Conservation (phyloP, 1,284 basidiomycete genomes). For the Hymenochaete sp. region DNA sequence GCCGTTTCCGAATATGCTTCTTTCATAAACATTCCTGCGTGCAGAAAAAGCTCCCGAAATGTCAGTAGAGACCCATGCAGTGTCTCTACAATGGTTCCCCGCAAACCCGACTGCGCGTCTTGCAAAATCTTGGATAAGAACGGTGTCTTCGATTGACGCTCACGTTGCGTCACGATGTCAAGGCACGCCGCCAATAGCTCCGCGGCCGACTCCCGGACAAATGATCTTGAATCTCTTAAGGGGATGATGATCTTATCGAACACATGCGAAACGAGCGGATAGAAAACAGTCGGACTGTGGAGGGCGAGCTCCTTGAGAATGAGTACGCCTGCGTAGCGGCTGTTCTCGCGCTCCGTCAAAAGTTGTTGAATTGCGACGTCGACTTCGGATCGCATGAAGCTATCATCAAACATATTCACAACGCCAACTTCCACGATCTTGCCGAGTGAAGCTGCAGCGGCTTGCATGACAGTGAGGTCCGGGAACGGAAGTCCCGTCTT, state of each 20-base stretch:
- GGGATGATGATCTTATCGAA: constrained; percentile 89
- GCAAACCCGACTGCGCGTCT: constrained; percentile 84
- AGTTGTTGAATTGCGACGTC: constrained; percentile 74
- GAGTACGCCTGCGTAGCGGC: constrained; percentile 77
- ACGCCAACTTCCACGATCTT: constrained; percentile 77
- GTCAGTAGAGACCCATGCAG: constrained; percentile 93
- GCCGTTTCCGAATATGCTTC: constrained; percentile 85
- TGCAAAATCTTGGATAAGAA: constrained; percentile 75
- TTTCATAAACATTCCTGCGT: constrained; percentile 95
- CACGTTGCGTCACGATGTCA: constrained; percentile 72
- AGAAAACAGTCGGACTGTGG: constrained; percentile 79
- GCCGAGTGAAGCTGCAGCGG: constrained; percentile 79
- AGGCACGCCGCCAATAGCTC: constrained; percentile 85
- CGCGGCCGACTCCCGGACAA: constrained; percentile 86
- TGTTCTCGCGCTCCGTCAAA: constrained; percentile 67
- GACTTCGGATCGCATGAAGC: constrained; percentile 82
- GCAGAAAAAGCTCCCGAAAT: constrained; percentile 84
- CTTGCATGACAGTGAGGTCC: constrained; percentile 83
- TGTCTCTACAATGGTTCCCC: constrained; percentile 72
- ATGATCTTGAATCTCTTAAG: constrained; percentile 73
- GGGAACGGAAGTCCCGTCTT: constrained; percentile 76
- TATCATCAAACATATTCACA: constrained; percentile 73
- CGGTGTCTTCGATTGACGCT: constrained; percentile 56
- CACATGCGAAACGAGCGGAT: constrained; percentile 77
- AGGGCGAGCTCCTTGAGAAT: constrained; percentile 86